Evolutionary conservation across 2,329 filamentous ascomycete genomes (phyloP).

Genomic region (Fusarium sp.): DNA sequence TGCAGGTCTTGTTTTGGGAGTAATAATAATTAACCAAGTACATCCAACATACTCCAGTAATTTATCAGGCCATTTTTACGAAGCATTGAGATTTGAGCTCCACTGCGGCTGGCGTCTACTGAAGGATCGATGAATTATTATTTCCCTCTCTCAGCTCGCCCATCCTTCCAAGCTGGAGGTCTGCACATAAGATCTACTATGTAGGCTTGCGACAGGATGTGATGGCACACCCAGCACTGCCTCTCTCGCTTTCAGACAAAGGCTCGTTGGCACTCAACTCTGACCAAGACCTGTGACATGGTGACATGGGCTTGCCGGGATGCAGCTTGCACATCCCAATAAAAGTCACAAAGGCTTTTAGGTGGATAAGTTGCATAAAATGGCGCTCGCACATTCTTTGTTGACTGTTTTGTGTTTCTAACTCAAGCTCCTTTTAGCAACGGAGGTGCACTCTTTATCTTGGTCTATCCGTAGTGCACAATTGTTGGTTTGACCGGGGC

Average conservation of each 20-base stretch:
- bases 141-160: neutral
- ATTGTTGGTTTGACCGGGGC: neutral
- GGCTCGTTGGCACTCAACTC: constrained; percentile 1
- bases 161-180: neutral
- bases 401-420: constrained; percentile 31
- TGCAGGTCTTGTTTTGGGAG: neutral
- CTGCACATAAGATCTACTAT: neutral
- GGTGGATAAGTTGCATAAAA: constrained; percentile 29
- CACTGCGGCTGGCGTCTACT: constrained; percentile 22
- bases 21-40: neutral
- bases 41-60: neutral
- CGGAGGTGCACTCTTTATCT: neutral
- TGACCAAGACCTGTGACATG: constrained; percentile 11
- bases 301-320: constrained; percentile 15
- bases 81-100: constrained; percentile 24
- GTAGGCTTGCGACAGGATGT: neutral
- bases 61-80: neutral
- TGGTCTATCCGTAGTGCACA: neutral
- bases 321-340: constrained; percentile 36
- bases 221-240: neutral
- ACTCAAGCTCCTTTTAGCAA: neutral
- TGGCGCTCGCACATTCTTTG: constrained; percentile 18
- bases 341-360: constrained; percentile 15
- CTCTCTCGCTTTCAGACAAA: constrained; percentile 1
- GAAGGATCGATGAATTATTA: neutral